These are phyloP conservation scores for Phaeotremella fagi DNA, from an alignment of 768 basidiomycete genomes.

Conservation along the genomic window DNA sequence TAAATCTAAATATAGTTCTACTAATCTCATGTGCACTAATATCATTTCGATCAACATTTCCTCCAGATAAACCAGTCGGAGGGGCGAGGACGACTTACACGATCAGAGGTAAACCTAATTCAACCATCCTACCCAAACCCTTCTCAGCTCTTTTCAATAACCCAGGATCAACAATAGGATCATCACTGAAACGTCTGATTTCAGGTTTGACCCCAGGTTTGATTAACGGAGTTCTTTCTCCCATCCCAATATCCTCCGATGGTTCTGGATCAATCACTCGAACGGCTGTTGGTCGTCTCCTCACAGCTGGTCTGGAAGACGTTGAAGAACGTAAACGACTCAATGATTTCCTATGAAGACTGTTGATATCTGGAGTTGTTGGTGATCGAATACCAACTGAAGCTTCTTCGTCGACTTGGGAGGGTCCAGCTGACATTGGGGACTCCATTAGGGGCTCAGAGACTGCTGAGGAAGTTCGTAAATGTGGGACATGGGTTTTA, in stretches of 20 bases:
- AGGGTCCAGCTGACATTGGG: background rate
- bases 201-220: constrained; percentile 40
- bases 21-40: constrained; percentile 73
- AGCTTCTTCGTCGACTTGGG: constrained; percentile 19
- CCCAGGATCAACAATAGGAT: background rate
- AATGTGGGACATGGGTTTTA: constrained; percentile 9
- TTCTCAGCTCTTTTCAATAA: constrained; percentile 55
- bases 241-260: background rate
- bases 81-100: constrained; percentile 67
- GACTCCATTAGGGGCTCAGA: background rate
- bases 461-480: constrained; percentile 7
- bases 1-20: constrained; percentile 64
- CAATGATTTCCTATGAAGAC: background rate
- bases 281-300: constrained; percentile 35
- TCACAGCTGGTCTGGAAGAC: constrained; percentile 9
- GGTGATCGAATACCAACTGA: constrained; percentile 5
- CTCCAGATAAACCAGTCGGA: background rate
- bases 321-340: background rate
- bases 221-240: constrained; percentile 39
- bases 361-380: background rate
- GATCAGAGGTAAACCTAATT: constrained; percentile 64
- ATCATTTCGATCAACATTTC: constrained; percentile 9
- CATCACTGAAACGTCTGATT: constrained; percentile 11
- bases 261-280: constrained; percentile 15
- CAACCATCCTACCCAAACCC: constrained; percentile 61